Evolutionary conservation across 768 basidiomycete species (phyloP), one percentile per base, ranked within the genome.

Genomic region (Russula sp.): DNA sequence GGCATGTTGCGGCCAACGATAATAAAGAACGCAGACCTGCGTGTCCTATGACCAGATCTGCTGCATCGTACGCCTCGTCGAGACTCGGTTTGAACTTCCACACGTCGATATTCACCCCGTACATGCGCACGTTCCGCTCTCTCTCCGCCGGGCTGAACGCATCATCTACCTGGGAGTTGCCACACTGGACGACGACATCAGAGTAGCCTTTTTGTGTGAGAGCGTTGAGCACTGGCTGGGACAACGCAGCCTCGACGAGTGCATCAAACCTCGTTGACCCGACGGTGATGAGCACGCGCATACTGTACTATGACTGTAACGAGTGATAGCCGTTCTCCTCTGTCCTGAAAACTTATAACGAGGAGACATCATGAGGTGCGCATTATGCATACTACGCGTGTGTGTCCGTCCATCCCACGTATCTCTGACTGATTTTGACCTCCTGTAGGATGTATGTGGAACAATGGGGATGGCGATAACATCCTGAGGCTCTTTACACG

Each of bases 391-490:
- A 30, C 76, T 97, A 79, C 94, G 94, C 79, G 65, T 62, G 53
- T 59, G 66, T 40, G 46, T 54, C 60, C 22, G 5, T 22, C 50
- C 62, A 44, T 46, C 28, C 50, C 14, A 28, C 53, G 38, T 66
- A 63, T 68, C 40, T 57, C 28, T 60, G 46, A 60, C 70, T 64
- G 11, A 11, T 13, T 36, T 67, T 67, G 56, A 57, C 66, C 16
- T 61, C 70, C 46, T 64, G 62, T 71, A 88, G 96, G 96, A 81
- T 30, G 28, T 30, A 30, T 98, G 97, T 75, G 96, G 97, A 62
- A 98, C 95, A 11, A 98, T 99, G 97, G 97, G 97, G 62, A 77
- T 98, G 70, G 94, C 97, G 64, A 83, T 99, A 74, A 83, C 94
- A 55, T 95, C n/a, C n/a, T n/a, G n/a, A n/a, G n/a, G n/a, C n/a